Evolutionary conservation across 306 rosid species (phyloP).

Genomic region (Medicago arabica): DNA sequence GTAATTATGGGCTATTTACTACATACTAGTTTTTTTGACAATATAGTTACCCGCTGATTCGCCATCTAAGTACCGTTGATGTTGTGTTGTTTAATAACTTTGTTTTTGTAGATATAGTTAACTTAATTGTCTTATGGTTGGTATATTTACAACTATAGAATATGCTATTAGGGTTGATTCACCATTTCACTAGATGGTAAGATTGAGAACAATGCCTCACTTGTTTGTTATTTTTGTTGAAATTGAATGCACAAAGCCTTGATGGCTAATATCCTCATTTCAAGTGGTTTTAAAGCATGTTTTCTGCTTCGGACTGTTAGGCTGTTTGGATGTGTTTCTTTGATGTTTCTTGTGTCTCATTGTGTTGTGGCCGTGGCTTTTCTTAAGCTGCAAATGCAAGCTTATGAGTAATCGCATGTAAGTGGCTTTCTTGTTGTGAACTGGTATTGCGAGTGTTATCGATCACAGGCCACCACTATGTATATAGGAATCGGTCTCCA

Average conservation of each 20-base stretch:
- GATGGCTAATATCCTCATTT: neutral
- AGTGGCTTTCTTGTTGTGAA: neutral
- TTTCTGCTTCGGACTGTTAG: neutral
- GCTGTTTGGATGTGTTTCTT: neutral
- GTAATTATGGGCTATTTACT: neutral
- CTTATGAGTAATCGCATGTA: neutral
- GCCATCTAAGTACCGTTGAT: neutral
- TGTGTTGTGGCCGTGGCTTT: neutral
- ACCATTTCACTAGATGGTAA: constrained; percentile 2
- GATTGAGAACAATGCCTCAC: constrained; percentile 31
- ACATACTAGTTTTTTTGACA: neutral
- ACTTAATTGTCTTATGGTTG: constrained; percentile 32
- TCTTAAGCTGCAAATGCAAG: neutral
- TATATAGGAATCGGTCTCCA: neutral
- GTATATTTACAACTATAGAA: constrained; percentile 14
- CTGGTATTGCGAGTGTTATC: neutral
- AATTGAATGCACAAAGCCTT: constrained; percentile 36
- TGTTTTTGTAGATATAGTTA: constrained; percentile 44
- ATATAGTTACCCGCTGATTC: neutral
- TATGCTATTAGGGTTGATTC: constrained; percentile 31
- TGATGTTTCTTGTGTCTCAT: neutral
- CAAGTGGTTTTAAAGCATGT: constrained; percentile 1
- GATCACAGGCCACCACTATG: neutral
- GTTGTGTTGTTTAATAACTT: constrained; percentile 24
- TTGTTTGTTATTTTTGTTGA: constrained; percentile 1